Percentiles rank a stretch among this genome's conserved stretches.
Conservation (phyloP, 2,329 filamentous ascomycete genomes). For the Fusarium sp. region DNA sequence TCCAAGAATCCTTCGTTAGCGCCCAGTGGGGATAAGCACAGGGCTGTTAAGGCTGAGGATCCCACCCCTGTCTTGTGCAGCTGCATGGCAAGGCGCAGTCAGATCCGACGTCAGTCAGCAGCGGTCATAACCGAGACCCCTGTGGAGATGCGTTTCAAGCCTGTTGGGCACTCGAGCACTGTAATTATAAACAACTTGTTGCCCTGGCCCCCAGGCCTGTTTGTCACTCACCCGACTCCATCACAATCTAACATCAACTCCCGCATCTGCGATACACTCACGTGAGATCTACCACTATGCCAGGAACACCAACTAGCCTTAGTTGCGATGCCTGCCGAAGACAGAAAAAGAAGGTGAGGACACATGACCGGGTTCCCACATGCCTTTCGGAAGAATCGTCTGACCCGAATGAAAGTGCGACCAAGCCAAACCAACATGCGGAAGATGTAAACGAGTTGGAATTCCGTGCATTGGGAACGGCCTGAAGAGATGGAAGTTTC, state of each 20-base stretch:
- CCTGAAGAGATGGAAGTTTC: slow-evolving; percentile 42
- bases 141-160: not conserved
- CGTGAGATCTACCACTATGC: slow-evolving; percentile 13
- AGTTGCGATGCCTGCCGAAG: slow-evolving; percentile 37
- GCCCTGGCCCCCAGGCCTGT: not conserved
- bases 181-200: not conserved
- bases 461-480: slow-evolving; percentile 40
- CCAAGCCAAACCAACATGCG: slow-evolving; percentile 33
- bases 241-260: not conserved
- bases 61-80: slow-evolving; percentile 7
- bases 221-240: too few relatives aligned
- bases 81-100: slow-evolving; percentile 7
- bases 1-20: too few relatives aligned
- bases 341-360: slow-evolving; percentile 41
- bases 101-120: not conserved
- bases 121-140: not conserved
- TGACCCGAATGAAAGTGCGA: slow-evolving; percentile 22
- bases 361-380: not conserved
- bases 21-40: too few relatives aligned
- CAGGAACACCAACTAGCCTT: slow-evolving; percentile 34
- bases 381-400: not conserved
- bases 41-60: not conserved
- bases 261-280: not conserved
- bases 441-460: slow-evolving; percentile 37
- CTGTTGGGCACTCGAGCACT: not conserved